phyloP scores from a whole-genome alignment of 257 asterid species.

The Ligustrum vulgare region DNA sequence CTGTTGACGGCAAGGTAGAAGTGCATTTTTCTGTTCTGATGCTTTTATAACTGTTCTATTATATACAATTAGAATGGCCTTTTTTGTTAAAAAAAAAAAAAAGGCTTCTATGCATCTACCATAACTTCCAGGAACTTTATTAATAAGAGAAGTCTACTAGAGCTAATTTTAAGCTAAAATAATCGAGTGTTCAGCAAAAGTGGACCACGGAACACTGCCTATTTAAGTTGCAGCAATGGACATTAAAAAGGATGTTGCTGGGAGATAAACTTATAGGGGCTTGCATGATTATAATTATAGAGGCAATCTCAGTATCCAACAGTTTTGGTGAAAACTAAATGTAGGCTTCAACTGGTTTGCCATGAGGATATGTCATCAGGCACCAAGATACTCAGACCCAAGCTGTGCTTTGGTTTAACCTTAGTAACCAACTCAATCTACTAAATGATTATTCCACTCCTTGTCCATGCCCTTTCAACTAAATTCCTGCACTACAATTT shows the following conservation, averaged over 20 bases:
- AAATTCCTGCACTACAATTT: background rate
- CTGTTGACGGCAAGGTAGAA: constrained; percentile 53
- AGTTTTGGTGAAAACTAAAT: background rate
- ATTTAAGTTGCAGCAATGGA: background rate
- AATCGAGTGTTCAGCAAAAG: background rate
- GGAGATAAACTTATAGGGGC: background rate
- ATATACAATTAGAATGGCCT: background rate
- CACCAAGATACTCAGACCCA: background rate
- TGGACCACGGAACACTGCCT: background rate
- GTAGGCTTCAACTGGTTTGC: background rate
- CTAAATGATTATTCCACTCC: background rate
- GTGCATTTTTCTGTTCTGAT: constrained; percentile 11
- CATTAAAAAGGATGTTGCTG: background rate
- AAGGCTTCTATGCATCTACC: background rate
- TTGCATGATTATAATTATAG: background rate
- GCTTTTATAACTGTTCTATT: background rate
- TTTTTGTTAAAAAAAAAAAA: background rate
- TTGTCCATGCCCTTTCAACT: background rate
- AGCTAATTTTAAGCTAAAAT: background rate
- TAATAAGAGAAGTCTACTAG: background rate
- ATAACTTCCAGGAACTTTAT: background rate
- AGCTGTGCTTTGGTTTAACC: background rate
- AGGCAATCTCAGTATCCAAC: background rate
- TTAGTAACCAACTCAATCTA: background rate
- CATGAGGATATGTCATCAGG: background rate